phyloP scores from a whole-genome alignment of 441 rosid species.

The Corymbia citriodora region DNA sequence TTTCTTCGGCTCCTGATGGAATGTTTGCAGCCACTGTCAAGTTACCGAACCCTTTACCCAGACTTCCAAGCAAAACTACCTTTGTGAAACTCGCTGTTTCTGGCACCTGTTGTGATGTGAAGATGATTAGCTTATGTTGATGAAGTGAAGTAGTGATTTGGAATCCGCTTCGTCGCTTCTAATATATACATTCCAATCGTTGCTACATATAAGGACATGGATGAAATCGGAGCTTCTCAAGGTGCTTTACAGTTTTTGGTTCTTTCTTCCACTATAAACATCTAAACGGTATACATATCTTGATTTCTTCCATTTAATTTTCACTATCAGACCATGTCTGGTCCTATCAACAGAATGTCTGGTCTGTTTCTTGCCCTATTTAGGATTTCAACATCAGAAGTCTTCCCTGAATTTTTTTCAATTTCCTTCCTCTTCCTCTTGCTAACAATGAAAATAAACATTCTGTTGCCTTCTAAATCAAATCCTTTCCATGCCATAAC shows the following conservation, averaged over 20 bases:
- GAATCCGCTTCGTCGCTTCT: not conserved
- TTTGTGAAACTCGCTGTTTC: slow-evolving; percentile 27
- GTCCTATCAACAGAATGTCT: not conserved
- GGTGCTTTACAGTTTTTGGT: not conserved
- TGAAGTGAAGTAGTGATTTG: not conserved
- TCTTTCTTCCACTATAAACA: not conserved
- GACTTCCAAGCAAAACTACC: slow-evolving; percentile 35
- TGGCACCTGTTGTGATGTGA: slow-evolving; percentile 16
- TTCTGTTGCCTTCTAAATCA: not conserved
- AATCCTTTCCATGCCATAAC: not conserved
- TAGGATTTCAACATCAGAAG: not conserved
- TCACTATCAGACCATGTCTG: not conserved
- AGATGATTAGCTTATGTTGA: not conserved
- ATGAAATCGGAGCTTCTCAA: not conserved
- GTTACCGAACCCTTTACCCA: slow-evolving; percentile 76
- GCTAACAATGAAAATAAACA: not conserved
- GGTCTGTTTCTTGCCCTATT: not conserved
- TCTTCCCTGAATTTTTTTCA: too few species aligned
- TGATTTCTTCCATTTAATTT: not conserved
- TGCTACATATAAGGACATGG: not conserved
- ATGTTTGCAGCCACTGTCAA: slow-evolving; percentile 27
- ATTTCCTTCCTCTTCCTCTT: not conserved
- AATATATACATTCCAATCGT: not conserved
- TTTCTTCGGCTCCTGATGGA: slow-evolving; percentile 65
- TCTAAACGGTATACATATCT: not conserved